Base-by-base conservation (phyloP, 768 basidiomycete species). In the Holtermanniella nyarrowii region DNA sequence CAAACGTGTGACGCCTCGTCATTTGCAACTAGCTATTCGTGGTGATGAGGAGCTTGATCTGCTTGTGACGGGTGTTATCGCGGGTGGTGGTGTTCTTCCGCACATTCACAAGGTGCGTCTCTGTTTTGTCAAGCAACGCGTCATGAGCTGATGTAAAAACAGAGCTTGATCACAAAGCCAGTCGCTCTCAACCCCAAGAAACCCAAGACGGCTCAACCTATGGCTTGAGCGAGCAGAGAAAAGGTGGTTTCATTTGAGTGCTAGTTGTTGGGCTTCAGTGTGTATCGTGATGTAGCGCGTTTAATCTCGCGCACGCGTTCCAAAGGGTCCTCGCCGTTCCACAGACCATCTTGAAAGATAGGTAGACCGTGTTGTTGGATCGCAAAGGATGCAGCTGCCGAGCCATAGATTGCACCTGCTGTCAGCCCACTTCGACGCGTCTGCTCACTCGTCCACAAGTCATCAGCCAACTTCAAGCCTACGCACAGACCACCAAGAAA, bases 31-130 rank as follows among this genome's bases (percentile, higher is more conserved):
- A 24, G 91, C 91, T 23, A 96, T 97, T 58, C 85, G 90, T 55
- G 91, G 91, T 26, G 91, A 97, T 71, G 90, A 95, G 72, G 91
- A 96, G 67, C 82, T 96, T n/a, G 91, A 96, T 69, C 84, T 82
- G 16, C 82, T 97, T 53, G 89, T 97, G 24, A 81, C 83, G 49
- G 91, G 90, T 3, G 95, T 91, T 3, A 93, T 95, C 62, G 88
- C 90, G 12, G 73, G 73, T 56, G 74, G 74, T 63, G 74, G 73
- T 68, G 73, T 74, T 24, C 54, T 73, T 44, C 69, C 69, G 31
- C 65, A 71, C 50, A 69, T 71, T 55, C 69, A 71, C 68, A 71
- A 71, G 61, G 69, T 69, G 25, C 16, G 69, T 52, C 26, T 7
- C 22, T 18, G 14, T 21, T 12, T 24, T 37, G 10, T 37, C 31